These are phyloP conservation scores for Anthoceros angustus DNA, from an alignment of 225 moss, liverwort and hornwort species.

Conservation along the genomic window DNA sequence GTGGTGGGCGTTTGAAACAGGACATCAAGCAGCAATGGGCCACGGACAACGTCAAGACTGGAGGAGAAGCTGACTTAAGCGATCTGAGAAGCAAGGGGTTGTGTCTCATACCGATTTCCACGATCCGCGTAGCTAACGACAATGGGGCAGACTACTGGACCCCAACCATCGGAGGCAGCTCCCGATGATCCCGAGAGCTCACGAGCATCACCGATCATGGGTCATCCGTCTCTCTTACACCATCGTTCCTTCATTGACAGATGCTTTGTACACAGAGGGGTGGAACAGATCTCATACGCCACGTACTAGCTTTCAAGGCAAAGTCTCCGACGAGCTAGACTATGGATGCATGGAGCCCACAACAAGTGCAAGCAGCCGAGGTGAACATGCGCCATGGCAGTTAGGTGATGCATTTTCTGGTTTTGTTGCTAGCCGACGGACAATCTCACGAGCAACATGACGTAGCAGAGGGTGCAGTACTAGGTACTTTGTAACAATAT, in stretches of 20 bases:
- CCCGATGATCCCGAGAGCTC: conserved; percentile 14
- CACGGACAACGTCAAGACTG: conserved; percentile 12
- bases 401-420: too few species aligned
- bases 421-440: too few species aligned
- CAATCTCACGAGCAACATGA: too few species aligned
- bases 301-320: too few species aligned
- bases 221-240: neutral
- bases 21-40: conserved; percentile 16
- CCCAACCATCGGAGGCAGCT: conserved; percentile 36
- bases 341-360: too few species aligned
- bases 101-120: conserved; percentile 41
- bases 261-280: too few species aligned
- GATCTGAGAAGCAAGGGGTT: conserved; percentile 35
- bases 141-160: conserved; percentile 48
- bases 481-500: neutral
- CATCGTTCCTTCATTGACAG: neutral
- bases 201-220: neutral
- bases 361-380: too few species aligned
- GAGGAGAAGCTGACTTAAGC: conserved; percentile 16
- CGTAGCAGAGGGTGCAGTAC: neutral
- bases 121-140: conserved; percentile 37
- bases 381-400: too few species aligned
- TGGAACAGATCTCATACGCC: too few species aligned
- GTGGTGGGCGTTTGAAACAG: conserved; percentile 1
- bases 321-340: too few species aligned